Base-by-base conservation (phyloP, 2,329 filamentous ascomycete genomes). In the Pseudogymnoascus sp. region DNA sequence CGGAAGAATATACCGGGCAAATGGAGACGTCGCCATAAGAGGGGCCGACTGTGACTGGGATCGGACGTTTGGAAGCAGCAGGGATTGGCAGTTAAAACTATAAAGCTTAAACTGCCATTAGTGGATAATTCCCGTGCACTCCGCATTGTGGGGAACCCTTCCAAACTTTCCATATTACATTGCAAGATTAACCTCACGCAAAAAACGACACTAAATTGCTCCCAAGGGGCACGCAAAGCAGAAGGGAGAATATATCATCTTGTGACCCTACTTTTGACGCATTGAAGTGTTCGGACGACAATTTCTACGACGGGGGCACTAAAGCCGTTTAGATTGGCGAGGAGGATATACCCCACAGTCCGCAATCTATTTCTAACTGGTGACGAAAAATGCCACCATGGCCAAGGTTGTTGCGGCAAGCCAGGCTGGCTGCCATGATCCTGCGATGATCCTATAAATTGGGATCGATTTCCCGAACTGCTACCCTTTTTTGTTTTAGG, bases 51-150 rank as follows among this genome's bases (percentile, higher is more conserved):
- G 23, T 30, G 5, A 9, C 45, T 55, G 25, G 45, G 25, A 5
- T 33, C 8, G 25, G 25, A 33, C 5, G 45, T 55, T 55, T 55
- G 12, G 45, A 55, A 55, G 45, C n/a, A 55, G n/a, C 45, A 55
- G 25, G 45, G 45, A 55, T 55, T 55, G 45, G 25, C 45, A 55
- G 45, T 55, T 33, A 30, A 33, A 55, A 55, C 45, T 55, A 55
- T 55, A 55, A 55, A 55, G 45, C 45, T 55, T 55, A 55, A 55
- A 55, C 45, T 55, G 45, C 25, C 45, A 55, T 55, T 55, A 55
- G 45, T 55, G 45, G 45, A 55, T 55, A 55, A 55, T 55, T 55
- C 25, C 28, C 28, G 9, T 2, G 28, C 16, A 12, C 49, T 55
- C 49, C 49, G 25, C 25, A 55, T 55, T 55, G 49, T 25, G 49